Base-by-base conservation (phyloP, 2,329 filamentous ascomycete species). In the Pestalotiopsis sp. region DNA sequence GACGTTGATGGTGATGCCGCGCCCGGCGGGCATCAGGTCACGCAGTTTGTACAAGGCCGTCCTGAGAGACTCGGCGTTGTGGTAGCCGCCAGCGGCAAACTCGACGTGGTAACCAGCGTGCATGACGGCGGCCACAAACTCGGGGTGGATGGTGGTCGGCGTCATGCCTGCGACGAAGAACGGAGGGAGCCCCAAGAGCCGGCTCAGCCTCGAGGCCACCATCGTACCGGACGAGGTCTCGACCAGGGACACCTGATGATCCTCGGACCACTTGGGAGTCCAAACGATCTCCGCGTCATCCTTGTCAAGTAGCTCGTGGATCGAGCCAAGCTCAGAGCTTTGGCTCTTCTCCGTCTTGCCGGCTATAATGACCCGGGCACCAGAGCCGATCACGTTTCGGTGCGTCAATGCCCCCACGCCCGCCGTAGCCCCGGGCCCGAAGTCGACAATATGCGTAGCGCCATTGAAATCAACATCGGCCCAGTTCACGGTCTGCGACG, bases 221-320 rank as follows among this genome's bases (percentile, higher is more conserved):
- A 73, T 70, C 11, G 66, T 70, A 5, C 74, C 76, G 9, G 65
- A 23, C 17, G 67, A 68, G 5, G 70, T 71, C 23, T 72, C 69
- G 17, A 74, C 69, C 9, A 77, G 58, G 23, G 66, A 70, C 17
- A 74, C 73, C 2, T 69, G 68, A 25, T 72, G 72, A 39, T 72
- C 41, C 25, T 73, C 62, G 12, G 68, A 70, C 75, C 75, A 76
- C 23, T 71, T 67, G 11, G 64, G 56, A 36, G 70, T 67, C 7
- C 71, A 72, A 9, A 58, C 88, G 70, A 92, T 88, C 14, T 89
- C 88, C 74, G 91, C 86, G 71, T 90, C 86, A 25, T 92, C 89
- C 66, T 90, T 87, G 74, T 92, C 89, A 73, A 92, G 73, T 6
- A 75, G 70, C 39, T 76, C 76, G 17, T 68, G 61, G 36, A 73